Percentiles rank a stretch among this genome's conserved stretches.
Conservation (phyloP, 352 stramenopile species). For the Globisporangium orthogonon region DNA sequence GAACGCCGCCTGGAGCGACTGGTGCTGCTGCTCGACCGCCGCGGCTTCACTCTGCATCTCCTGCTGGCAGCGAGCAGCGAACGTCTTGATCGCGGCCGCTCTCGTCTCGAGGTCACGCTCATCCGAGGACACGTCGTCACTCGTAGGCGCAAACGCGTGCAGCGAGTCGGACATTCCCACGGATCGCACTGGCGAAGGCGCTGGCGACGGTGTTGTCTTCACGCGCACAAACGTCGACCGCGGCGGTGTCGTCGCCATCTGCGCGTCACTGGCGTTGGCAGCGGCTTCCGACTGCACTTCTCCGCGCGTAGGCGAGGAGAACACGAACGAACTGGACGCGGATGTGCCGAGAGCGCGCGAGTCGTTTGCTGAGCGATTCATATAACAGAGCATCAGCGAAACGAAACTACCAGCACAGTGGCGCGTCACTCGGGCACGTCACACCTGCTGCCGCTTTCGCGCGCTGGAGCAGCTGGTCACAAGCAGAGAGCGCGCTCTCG, state of each 20-base stretch:
- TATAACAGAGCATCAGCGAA: constrained; percentile 1
- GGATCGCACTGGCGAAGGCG: neutral
- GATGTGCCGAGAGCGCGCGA: neutral
- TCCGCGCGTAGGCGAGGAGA: neutral
- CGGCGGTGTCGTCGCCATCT: neutral
- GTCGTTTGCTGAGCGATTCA: neutral
- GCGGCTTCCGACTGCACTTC: neutral
- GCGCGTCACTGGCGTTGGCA: neutral
- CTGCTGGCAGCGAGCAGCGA: constrained; percentile 23
- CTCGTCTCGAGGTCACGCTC: constrained; percentile 28
- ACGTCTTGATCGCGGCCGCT: constrained; percentile 23
- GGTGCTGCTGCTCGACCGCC: constrained; percentile 26
- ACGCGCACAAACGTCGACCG: constrained; percentile 5
- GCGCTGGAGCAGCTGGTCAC: constrained; percentile 36
- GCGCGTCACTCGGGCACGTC: neutral
- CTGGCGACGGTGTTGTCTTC: neutral
- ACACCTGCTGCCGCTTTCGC: constrained; percentile 7
- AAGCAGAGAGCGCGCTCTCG: constrained; percentile 42
- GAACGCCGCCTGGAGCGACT: constrained; percentile 23
- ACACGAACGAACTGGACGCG: neutral
- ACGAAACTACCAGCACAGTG: neutral
- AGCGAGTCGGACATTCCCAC: neutral
- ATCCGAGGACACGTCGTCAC: constrained; percentile 6
- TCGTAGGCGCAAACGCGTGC: constrained; percentile 7
- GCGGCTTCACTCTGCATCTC: constrained; percentile 30